phyloP scores from a whole-genome alignment of 2,329 filamentous ascomycete species.

The Hymenotorrendiella dingleyae region DNA sequence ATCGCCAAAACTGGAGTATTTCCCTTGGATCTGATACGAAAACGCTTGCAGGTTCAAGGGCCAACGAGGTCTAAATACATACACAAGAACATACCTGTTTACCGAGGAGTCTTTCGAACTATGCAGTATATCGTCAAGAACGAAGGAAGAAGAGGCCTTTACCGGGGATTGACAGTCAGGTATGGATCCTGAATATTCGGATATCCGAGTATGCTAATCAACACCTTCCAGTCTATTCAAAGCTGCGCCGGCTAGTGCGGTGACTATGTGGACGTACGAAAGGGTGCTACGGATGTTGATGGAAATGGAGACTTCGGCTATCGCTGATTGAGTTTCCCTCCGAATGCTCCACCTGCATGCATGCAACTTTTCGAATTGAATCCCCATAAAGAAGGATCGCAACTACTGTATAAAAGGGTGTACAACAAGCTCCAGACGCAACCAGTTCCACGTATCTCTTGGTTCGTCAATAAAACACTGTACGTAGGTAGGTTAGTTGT shows the following conservation, averaged over 20 bases:
- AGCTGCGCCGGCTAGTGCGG: slow-evolving; percentile 74
- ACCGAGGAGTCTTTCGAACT: slow-evolving; percentile 59
- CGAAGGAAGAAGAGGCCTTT: slow-evolving; percentile 77
- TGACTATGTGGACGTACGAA: slow-evolving; percentile 76
- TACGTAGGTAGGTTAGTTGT: too few species aligned
- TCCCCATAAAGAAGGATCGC: too few species aligned
- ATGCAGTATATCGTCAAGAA: slow-evolving; percentile 60
- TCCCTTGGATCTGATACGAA: slow-evolving; percentile 85
- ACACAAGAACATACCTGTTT: slow-evolving; percentile 82
- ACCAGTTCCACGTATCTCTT: too few species aligned
- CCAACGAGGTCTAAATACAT: slow-evolving; percentile 75
- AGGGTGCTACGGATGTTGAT: slow-evolving; percentile 40
- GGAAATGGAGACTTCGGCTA: slow-evolving; percentile 16
- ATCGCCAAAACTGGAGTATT: slow-evolving; percentile 86
- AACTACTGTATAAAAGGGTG: too few species aligned
- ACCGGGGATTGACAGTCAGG: slow-evolving; percentile 78
- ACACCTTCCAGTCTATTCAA: slow-evolving; percentile 61
- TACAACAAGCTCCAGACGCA: too few species aligned
- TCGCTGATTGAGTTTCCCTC: neutral
- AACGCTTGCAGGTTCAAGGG: slow-evolving; percentile 91
- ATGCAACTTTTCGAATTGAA: too few species aligned
- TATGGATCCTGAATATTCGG: slow-evolving; percentile 7
- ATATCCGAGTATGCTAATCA: slow-evolving; percentile 2
- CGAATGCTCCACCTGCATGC: too few species aligned
- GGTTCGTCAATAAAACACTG: too few species aligned